Base-by-base conservation (phyloP, 495 filamentous ascomycete genomes). In the Aspergillus steynii region DNA sequence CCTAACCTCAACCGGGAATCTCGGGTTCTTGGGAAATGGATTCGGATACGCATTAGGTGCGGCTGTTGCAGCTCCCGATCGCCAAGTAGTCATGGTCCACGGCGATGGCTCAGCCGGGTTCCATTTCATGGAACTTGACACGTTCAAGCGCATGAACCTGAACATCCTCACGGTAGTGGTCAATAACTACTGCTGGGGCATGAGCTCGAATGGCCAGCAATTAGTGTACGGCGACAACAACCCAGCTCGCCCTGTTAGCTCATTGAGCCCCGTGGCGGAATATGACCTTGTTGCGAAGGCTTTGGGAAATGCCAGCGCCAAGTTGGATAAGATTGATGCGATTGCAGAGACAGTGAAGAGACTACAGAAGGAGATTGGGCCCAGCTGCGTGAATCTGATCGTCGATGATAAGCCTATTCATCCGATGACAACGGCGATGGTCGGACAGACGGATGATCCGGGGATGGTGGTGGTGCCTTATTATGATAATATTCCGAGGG, bases 51-150 rank as follows among this genome's bases (percentile, higher is more conserved):
- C 66, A 0, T 58, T 70, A 2, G 70, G 70, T 1, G 60, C 59
- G 29, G 70, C 70, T 0, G 60, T 73, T 28, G 70, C 68, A 10
- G 62, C 57, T n/a, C 70, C 68, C 0, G 57, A 60, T 56, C 48
- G 62, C 7, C 67, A 59, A 42, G 59, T 73, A 1, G 52, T 73
- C 14, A 68, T 63, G 46, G 49, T 73, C 0, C 68, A 73, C 14
- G 70, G 70, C 0, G 70, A 73, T 50, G 68, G 68, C 14, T 70
- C 68, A 5, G 64, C 68, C 1, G 70, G 70, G 1, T 70, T 73
- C 29, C 68, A 73, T 29, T 49, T 73, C 25, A 68, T 70, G 68
- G 70, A 73, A 48, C 62, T 73, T 1, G 70, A 73, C 32, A 71
- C 70, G 27, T 73, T 66, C 50, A 66, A 64, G 42, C 48, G 70